Percentiles rank a stretch among this genome's conserved stretches.
These are phyloP conservation scores for Nigrograna mackinnonii DNA, from an alignment of 2,329 filamentous ascomycete species.

Conservation along the genomic window DNA sequence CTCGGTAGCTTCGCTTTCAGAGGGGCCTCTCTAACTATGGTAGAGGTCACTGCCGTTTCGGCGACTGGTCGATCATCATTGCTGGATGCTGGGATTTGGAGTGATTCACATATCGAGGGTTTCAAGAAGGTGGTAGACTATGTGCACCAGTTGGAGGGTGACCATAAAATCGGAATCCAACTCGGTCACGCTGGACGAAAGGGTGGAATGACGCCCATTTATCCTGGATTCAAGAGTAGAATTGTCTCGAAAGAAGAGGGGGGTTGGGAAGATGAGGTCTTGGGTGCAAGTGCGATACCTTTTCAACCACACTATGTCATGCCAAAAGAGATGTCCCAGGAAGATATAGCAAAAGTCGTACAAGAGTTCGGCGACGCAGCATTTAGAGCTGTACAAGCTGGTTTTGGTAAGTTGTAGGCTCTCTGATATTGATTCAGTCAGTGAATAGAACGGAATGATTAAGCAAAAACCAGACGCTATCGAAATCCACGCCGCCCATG, in stretches of 20 bases:
- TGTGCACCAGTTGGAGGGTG: too few relatives aligned
- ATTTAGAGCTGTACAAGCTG: constrained; percentile 23
- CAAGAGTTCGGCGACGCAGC: constrained; percentile 37
- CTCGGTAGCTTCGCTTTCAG: too few relatives aligned
- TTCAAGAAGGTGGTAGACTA: too few relatives aligned
- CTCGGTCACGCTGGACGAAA: background rate
- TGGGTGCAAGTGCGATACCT: background rate
- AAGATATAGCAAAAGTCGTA: constrained; percentile 37
- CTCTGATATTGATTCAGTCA: too few relatives aligned
- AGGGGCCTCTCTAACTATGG: too few relatives aligned
- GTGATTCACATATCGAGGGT: too few relatives aligned
- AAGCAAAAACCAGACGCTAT: constrained; percentile 21
- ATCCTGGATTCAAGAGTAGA: background rate
- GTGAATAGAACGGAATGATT: constrained; percentile 46
- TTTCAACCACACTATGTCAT: constrained; percentile 18
- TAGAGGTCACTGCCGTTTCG: too few relatives aligned
- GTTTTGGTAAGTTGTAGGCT: too few relatives aligned
- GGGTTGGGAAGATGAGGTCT: too few relatives aligned
- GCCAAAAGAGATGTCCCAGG: constrained; percentile 28
- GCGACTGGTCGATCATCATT: too few relatives aligned
- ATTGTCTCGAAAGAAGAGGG: background rate
- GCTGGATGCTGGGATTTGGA: too few relatives aligned
- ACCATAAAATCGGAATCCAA: too few relatives aligned
- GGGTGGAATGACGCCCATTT: background rate
- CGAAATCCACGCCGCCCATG: constrained; percentile 39